Conservation (phyloP, 257 asterid genomes). For the Solanum virginianum region DNA sequence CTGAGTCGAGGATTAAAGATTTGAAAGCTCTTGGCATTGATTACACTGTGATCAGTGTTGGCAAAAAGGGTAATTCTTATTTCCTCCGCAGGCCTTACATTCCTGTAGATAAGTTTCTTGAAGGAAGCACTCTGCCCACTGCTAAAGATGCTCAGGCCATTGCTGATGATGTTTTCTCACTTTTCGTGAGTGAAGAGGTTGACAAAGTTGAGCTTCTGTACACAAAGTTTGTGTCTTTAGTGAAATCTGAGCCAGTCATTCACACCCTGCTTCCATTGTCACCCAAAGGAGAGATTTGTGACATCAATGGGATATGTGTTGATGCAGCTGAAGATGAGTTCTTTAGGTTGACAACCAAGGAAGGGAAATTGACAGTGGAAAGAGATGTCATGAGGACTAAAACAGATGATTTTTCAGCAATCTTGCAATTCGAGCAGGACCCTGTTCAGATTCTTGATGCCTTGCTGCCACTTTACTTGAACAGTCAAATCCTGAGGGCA, state of each 20-base stretch:
- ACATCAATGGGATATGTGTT: conserved; percentile 62
- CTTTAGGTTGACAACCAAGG: conserved; percentile 72
- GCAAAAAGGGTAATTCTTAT: conserved; percentile 71
- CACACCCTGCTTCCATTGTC: conserved; percentile 89
- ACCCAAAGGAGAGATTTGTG: conserved; percentile 87
- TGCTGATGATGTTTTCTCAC: conserved; percentile 78
- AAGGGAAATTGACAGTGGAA: conserved; percentile 78
- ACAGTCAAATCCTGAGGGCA: conserved; percentile 79
- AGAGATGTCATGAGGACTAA: conserved; percentile 53
- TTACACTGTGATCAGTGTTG: conserved; percentile 63
- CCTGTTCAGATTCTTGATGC: conserved; percentile 88
- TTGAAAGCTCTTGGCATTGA: conserved; percentile 52
- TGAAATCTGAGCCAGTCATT: conserved; percentile 70
- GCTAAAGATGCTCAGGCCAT: conserved; percentile 90
- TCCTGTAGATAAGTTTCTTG: conserved; percentile 55
- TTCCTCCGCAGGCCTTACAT: conserved; percentile 61
- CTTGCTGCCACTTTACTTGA: conserved; percentile 70
- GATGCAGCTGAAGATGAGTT: conserved; percentile 91
- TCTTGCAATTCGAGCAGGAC: conserved; percentile 88
- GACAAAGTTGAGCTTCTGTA: conserved; percentile 85
- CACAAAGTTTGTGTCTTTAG: conserved; percentile 82
- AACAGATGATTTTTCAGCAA: conserved; percentile 60
- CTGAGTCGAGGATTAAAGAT: conserved; percentile 49
- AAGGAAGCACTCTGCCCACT: conserved; percentile 59
- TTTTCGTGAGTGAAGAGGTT: conserved; percentile 76